Conservation (phyloP, 192 early-diverging fungal species). For the Umbelopsis sp. region DNA sequence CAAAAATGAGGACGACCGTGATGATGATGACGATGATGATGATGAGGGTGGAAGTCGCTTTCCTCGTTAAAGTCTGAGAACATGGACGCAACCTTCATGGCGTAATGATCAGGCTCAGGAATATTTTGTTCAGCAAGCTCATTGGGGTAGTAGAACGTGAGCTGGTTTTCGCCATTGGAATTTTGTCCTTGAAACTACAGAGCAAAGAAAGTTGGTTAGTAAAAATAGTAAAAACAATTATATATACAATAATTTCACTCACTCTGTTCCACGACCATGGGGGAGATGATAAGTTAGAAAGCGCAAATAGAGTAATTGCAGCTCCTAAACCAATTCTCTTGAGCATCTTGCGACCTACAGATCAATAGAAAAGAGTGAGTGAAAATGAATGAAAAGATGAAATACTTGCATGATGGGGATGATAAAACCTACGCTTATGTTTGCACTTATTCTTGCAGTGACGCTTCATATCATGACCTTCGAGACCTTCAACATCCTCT, state of each 20-base stretch:
- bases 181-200: background rate
- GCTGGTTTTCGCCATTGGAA: background rate
- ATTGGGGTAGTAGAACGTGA: background rate
- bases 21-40: background rate
- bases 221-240: background rate
- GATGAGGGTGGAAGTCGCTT: background rate
- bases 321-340: background rate
- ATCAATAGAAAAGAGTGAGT: constrained; percentile 5
- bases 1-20: background rate
- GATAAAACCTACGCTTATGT: background rate
- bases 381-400: background rate
- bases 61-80: background rate
- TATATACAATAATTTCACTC: background rate
- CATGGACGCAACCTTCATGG: background rate
- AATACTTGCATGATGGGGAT: constrained; percentile 1
- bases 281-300: background rate
- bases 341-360: constrained; percentile 10
- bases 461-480: too few relatives aligned
- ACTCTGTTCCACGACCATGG: background rate
- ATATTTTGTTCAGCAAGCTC: constrained; percentile 4
- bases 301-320: background rate
- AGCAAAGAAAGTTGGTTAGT: background rate
- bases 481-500: constrained; percentile 3
- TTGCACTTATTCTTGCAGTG: background rate
- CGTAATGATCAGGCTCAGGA: background rate